Evolutionary conservation across 2,329 filamentous ascomycete species (phyloP).

Genomic region (Ophiostoma sp.): DNA sequence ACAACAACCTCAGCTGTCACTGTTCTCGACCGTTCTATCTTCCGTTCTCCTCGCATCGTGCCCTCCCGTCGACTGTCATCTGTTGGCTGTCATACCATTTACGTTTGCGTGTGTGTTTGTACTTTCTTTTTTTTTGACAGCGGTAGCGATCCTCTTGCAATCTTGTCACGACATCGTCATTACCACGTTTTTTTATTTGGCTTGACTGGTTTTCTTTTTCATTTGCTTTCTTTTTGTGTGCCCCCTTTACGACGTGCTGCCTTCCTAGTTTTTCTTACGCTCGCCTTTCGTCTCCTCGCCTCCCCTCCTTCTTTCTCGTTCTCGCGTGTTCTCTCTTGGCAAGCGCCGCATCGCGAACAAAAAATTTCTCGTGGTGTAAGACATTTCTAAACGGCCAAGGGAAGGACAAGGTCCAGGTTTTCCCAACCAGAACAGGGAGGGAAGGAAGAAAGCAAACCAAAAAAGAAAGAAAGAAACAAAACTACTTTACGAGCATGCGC

Average conservation of each 20-base stretch:
- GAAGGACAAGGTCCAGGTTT: no score
- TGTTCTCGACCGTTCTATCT: background rate
- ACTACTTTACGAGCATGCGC: background rate
- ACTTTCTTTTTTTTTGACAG: background rate
- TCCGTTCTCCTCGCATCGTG: background rate
- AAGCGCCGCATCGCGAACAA: background rate
- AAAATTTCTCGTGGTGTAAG: background rate
- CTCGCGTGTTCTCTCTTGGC: background rate
- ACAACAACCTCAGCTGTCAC: no score
- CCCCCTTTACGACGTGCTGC: background rate
- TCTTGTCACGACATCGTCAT: constrained; percentile 6
- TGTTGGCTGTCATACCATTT: background rate
- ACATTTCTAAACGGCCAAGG: constrained; percentile 10
- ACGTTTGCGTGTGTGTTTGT: background rate
- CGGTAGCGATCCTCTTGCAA: background rate
- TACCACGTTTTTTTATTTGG: background rate
- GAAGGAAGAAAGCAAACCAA: background rate
- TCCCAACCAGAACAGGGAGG: background rate
- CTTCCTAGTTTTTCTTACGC: background rate
- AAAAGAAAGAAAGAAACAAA: background rate
- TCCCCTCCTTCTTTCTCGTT: background rate
- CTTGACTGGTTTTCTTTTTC: background rate
- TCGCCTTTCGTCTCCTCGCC: background rate
- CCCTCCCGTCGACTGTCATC: background rate
- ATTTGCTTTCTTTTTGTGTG: background rate